Conservation (phyloP, 805 yeast species). For the Lachancea meyersii region DNA sequence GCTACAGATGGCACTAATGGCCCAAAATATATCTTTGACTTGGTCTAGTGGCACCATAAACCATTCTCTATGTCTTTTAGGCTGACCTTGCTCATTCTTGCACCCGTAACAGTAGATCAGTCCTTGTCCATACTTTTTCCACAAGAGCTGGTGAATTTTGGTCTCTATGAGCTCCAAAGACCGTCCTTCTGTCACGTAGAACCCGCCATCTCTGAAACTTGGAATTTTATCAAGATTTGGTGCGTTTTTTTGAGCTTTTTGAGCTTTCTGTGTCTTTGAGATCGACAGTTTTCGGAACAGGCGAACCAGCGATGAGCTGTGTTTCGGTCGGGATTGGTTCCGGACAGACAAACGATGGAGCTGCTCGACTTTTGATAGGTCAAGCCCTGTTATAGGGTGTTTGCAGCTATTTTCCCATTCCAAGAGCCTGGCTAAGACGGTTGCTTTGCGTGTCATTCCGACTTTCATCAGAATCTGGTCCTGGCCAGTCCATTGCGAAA, state of each 20-base stretch:
- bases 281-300: conserved; percentile 14
- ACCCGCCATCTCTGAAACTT: conserved; percentile 24
- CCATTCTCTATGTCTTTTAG: conserved; percentile 28
- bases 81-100: conserved; percentile 13
- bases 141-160: conserved; percentile 21
- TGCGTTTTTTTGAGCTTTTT: not conserved
- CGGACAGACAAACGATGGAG: not conserved
- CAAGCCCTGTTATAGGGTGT: conserved; percentile 23
- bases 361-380: conserved; percentile 20
- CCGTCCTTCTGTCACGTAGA: conserved; percentile 15
- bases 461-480: conserved; percentile 25
- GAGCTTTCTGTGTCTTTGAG: conserved; percentile 3
- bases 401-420: conserved; percentile 28
- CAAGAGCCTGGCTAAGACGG: conserved; percentile 21
- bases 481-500: conserved; percentile 16
- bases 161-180: conserved; percentile 19
- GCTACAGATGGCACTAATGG: conserved; percentile 18
- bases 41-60: conserved; percentile 23
- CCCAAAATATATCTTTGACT: conserved; percentile 15
- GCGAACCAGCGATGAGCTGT: conserved; percentile 6
- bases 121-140: conserved; percentile 30
- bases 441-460: conserved; percentile 28
- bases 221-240: not conserved
- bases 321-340: not conserved
- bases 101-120: conserved; percentile 28